Evolutionary conservation across 257 asterid genomes (phyloP).

Genomic region (Solanum clarkiae): DNA sequence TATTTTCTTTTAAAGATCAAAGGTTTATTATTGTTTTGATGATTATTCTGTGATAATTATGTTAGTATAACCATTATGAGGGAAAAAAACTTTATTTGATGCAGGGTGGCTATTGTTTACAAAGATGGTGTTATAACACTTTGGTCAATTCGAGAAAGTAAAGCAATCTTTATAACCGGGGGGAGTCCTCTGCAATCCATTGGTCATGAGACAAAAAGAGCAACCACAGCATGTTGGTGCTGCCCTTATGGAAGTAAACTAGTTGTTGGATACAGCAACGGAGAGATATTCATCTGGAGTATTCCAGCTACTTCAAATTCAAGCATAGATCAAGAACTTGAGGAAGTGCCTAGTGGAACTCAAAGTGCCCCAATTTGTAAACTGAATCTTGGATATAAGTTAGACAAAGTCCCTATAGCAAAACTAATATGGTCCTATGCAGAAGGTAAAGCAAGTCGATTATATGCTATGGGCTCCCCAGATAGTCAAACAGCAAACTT

Average conservation of each 20-base stretch:
- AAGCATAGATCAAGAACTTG: conserved; percentile 20
- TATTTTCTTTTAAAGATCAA: not conserved
- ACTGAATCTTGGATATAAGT: conserved; percentile 82
- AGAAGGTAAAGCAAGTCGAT: conserved; percentile 77
- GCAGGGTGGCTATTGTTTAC: conserved; percentile 65
- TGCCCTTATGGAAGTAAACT: conserved; percentile 74
- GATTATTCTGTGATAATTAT: not conserved
- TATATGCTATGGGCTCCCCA: conserved; percentile 67
- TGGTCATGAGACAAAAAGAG: conserved; percentile 57
- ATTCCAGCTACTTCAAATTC: conserved; percentile 36
- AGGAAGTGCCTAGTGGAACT: conserved; percentile 14
- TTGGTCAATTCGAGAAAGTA: conserved; percentile 81
- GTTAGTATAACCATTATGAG: not conserved
- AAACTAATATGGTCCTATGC: conserved; percentile 56
- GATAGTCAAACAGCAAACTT: conserved; percentile 39
- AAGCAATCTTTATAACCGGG: conserved; percentile 29
- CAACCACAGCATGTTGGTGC: conserved; percentile 86
- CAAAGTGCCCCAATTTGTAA: conserved; percentile 52
- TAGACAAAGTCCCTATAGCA: conserved; percentile 63
- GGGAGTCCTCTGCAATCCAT: conserved; percentile 36
- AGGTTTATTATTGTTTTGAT: not conserved
- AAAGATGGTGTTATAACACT: conserved; percentile 53
- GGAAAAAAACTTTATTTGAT: not conserved
- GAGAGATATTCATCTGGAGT: conserved; percentile 73
- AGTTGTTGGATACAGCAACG: conserved; percentile 75